These are phyloP conservation scores for Chrysoporthe deuterocubensis DNA, from an alignment of 2,329 filamentous ascomycete genomes.

Conservation along the genomic window DNA sequence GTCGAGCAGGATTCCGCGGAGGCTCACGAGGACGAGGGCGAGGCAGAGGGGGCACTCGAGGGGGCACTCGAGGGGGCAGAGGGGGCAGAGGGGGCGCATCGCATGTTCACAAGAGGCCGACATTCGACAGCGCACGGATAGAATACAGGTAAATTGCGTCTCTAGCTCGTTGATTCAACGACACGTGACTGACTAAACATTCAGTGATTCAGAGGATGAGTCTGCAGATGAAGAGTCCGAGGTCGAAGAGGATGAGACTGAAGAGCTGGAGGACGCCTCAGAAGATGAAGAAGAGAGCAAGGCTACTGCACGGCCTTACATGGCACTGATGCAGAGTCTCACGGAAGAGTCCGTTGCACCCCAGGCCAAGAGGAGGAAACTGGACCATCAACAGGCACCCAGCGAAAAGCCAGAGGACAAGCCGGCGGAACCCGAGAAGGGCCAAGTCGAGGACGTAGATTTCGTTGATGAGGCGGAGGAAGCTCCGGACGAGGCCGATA, in stretches of 20 bases:
- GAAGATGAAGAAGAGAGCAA: slow-evolving; percentile 44
- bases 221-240: slow-evolving; percentile 46
- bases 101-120: slow-evolving; percentile 38
- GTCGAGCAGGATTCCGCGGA: slow-evolving; percentile 31
- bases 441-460: slow-evolving; percentile 43
- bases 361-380: slow-evolving; percentile 61
- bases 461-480: slow-evolving; percentile 51
- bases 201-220: slow-evolving; percentile 39
- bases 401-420: slow-evolving; percentile 31
- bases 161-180: slow-evolving; percentile 16
- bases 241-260: slow-evolving; percentile 53
- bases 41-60: slow-evolving; percentile 33
- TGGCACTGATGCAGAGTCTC: slow-evolving; percentile 62
- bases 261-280: slow-evolving; percentile 49
- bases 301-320: slow-evolving; percentile 54
- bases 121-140: slow-evolving; percentile 50
- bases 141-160: slow-evolving; percentile 34
- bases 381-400: slow-evolving; percentile 45
- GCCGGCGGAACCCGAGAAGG: slow-evolving; percentile 33
- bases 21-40: slow-evolving; percentile 39
- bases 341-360: slow-evolving; percentile 47
- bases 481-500: slow-evolving; percentile 42
- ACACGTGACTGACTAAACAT: slow-evolving; percentile 29
- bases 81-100: slow-evolving; percentile 32
- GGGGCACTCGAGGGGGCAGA: slow-evolving; percentile 35